Percentiles rank a stretch among this genome's conserved stretches.
Conservation (phyloP, 768 basidiomycete species). For the Tylopilus vinaceipallidus region DNA sequence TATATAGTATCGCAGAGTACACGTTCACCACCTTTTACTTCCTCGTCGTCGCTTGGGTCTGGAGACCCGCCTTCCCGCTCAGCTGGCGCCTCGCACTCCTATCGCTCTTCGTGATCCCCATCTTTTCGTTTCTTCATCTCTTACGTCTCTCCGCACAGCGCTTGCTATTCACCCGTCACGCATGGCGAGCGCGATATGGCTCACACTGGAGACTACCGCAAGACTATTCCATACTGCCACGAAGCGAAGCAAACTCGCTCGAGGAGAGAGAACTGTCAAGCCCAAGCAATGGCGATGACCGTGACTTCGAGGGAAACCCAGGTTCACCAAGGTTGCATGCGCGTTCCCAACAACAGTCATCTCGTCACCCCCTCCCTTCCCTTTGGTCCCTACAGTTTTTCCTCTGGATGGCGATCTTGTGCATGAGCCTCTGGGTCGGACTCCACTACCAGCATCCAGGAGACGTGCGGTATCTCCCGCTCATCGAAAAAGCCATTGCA, state of each 20-base stretch:
- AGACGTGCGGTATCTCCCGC: conserved; percentile 15
- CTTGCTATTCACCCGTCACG: not conserved
- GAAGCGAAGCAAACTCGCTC: conserved; percentile 4
- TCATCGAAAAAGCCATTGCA: conserved; percentile 13
- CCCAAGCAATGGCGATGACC: not conserved
- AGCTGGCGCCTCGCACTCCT: conserved; percentile 20
- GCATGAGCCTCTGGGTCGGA: conserved; percentile 1
- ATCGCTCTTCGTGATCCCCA: conserved; percentile 12
- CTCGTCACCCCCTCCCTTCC: not conserved
- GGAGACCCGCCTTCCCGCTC: conserved; percentile 18
- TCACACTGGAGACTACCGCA: not conserved
- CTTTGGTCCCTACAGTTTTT: not conserved
- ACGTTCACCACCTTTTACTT: conserved; percentile 12
- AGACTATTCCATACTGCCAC: conserved; percentile 11
- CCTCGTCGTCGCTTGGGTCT: not conserved
- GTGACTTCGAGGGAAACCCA: not conserved
- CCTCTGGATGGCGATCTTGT: conserved; percentile 8
- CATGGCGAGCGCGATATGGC: not conserved
- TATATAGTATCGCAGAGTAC: conserved; percentile 13
- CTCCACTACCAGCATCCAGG: conserved; percentile 1
- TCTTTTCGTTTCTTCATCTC: conserved; percentile 11
- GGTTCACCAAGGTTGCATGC: not conserved
- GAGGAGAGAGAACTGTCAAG: not conserved
- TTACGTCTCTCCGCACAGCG: not conserved
- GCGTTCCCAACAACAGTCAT: not conserved